Percentiles rank a stretch among this genome's conserved stretches.
Evolutionary conservation across 805 yeast species (phyloP).

Genomic region (Starmerella sp.): DNA sequence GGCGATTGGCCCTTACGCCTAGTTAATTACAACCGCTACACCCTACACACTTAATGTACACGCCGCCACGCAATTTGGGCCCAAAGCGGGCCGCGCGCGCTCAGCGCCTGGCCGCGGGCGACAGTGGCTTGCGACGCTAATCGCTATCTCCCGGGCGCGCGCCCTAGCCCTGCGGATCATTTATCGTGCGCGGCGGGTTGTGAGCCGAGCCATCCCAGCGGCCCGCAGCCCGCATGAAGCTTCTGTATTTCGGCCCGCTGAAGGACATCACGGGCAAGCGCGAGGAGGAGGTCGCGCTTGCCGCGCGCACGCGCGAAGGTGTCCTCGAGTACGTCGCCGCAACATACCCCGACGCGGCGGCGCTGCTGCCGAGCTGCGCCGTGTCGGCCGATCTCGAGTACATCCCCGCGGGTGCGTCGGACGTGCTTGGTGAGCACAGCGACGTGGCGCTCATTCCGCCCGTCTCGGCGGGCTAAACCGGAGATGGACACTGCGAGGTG

Average conservation of each 20-base stretch:
- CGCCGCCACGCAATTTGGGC: no score
- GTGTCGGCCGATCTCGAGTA: constrained; percentile 23
- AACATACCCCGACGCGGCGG: constrained; percentile 13
- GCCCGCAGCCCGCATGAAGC: not conserved
- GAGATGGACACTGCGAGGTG: not conserved
- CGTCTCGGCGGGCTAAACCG: constrained; percentile 24
- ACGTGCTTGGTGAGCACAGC: constrained; percentile 12
- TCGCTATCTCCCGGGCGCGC: not conserved
- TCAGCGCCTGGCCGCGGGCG: no score
- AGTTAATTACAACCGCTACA: no score
- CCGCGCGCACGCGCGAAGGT: not conserved
- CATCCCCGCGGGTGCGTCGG: constrained; percentile 9
- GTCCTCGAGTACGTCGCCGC: constrained; percentile 11
- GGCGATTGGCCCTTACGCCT: no score
- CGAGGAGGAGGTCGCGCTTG: constrained; percentile 3
- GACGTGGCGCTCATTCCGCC: constrained; percentile 27
- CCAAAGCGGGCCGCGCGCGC: no score
- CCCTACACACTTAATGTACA: no score
- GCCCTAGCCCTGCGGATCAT: not conserved
- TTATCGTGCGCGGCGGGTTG: not conserved
- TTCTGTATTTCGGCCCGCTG: constrained; percentile 25
- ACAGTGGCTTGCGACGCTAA: not conserved
- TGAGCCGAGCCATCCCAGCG: not conserved
- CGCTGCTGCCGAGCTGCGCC: constrained; percentile 21
- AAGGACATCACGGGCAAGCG: constrained; percentile 16